Base-by-base conservation (phyloP, 306 rosid genomes). In the Dalbergia cultrata region DNA sequence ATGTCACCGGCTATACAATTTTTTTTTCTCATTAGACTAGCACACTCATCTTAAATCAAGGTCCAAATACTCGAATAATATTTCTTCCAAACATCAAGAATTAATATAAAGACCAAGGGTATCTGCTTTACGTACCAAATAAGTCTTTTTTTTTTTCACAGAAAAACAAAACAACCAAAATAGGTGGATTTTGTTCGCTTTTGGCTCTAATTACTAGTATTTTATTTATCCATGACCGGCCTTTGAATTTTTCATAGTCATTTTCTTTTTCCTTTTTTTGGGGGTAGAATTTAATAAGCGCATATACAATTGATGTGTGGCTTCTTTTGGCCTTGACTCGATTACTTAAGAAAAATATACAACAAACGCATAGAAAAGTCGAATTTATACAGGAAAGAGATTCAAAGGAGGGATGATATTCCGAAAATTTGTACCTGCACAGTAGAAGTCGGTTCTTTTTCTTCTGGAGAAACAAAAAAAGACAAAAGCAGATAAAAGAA, bases 31-130 rank as follows among this genome's bases (percentile, higher is more conserved):
- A 16, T 64, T 54, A 45, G 62, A 66, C 61, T 56, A 33, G 31
- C 54, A 19, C 79, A 81, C 72, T 70, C 47, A 69, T 81, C 90
- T 54, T 63, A 78, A 80, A 87, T 89, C 82, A 81, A 85, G 89
- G 53, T 65, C 81, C 68, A 31, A 86, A 75, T 76, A 17, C 83
- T 65, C 66, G 4, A 34, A 70, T 45, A 10, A 6, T 14, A 53
- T 39, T 60, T 59, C 45, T 47, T 47, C 56, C 65, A 75, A 44
- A 57, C 17, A 53, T 64, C 34, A 52, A 61, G 13, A 26, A 57
- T 17, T 41, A 49, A 72, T 22, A 35, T 71, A 13, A 37, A 66
- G 49, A 61, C 13, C 45, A 17, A 26, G 13, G 52, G 85, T 35
- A 85, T 87, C 79, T 72, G 26, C 73, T 85, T 85, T 87, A 67